Percentiles rank a stretch among this genome's conserved stretches.
phyloP scores from a whole-genome alignment of 2,329 filamentous ascomycete species.

The Curvularia eragrostidis region DNA sequence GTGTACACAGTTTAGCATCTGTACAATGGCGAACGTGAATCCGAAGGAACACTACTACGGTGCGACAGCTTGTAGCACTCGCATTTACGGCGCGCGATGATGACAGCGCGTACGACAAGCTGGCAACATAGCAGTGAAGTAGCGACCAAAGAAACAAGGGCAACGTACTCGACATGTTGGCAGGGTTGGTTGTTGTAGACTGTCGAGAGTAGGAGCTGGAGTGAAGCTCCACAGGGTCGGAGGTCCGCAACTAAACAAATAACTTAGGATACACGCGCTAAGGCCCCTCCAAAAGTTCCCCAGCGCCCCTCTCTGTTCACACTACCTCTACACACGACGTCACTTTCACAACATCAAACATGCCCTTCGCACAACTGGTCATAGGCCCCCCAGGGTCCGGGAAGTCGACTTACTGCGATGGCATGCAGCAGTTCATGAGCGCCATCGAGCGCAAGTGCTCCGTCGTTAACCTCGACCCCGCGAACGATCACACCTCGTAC shows the following conservation, averaged over 20 bases:
- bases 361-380: slow-evolving; percentile 77
- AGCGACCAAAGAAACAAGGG: accelerated
- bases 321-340: slow-evolving; percentile 1
- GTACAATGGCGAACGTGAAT: neutral
- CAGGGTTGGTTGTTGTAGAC: slow-evolving; percentile 11
- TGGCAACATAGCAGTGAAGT: neutral
- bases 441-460: slow-evolving; percentile 95
- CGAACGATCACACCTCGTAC: slow-evolving; percentile 92
- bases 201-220: slow-evolving; percentile 20
- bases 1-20: slow-evolving; percentile 9
- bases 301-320: slow-evolving; percentile 2
- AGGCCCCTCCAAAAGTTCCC: slow-evolving; percentile 26
- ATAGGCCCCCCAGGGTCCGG: slow-evolving; percentile 94
- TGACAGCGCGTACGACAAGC: neutral
- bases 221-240: slow-evolving; percentile 25
- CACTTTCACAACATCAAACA: slow-evolving; percentile 33
- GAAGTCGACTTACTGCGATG: slow-evolving; percentile 98
- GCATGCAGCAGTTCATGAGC: slow-evolving; percentile 97
- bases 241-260: slow-evolving; percentile 24
- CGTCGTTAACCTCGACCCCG: slow-evolving; percentile 94
- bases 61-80: neutral
- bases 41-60: neutral
- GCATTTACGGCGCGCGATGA: neutral
- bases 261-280: slow-evolving; percentile 15
- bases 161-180: slow-evolving; percentile 41